phyloP scores from a whole-genome alignment of 73 alveolate species.

The Paramecium primaurelia region DNA sequence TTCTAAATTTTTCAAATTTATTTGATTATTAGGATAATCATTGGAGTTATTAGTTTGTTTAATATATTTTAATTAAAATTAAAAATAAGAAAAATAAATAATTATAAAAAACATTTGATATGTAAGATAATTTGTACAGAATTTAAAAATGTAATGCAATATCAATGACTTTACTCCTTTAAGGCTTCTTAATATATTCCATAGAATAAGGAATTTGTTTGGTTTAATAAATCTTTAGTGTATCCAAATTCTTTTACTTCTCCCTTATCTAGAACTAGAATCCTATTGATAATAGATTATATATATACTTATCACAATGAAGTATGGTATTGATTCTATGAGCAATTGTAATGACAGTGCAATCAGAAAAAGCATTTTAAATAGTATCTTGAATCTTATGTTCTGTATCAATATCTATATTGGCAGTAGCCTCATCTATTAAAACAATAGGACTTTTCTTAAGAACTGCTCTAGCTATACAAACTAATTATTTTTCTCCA shows the following conservation, averaged over 20 bases:
- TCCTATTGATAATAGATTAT: not conserved
- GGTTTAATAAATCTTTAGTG: not conserved
- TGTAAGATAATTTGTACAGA: not conserved
- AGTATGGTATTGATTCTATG: conserved; percentile 79
- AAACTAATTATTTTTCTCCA: conserved; percentile 80
- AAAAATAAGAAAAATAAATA: not conserved
- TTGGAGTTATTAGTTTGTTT: not conserved
- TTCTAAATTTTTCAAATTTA: not conserved
- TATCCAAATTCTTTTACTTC: conserved; percentile 21
- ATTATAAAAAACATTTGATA: not conserved
- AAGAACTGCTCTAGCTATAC: conserved; percentile 81
- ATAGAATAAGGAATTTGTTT: conserved; percentile 32
- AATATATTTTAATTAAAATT: not conserved
- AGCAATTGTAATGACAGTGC: conserved; percentile 81
- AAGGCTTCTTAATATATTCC: conserved; percentile 14
- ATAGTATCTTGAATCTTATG: conserved; percentile 72
- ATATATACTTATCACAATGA: conserved; percentile 64
- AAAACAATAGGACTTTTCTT: conserved; percentile 72
- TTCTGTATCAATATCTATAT: conserved; percentile 85
- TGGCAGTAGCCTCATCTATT: conserved; percentile 95
- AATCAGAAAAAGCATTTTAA: conserved; percentile 60
- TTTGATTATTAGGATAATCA: not conserved
- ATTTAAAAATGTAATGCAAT: not conserved
- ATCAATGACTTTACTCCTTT: not conserved
- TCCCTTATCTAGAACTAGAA: conserved; percentile 68